phyloP scores from a whole-genome alignment of 768 basidiomycete species.

The Myochromella boudieri region DNA sequence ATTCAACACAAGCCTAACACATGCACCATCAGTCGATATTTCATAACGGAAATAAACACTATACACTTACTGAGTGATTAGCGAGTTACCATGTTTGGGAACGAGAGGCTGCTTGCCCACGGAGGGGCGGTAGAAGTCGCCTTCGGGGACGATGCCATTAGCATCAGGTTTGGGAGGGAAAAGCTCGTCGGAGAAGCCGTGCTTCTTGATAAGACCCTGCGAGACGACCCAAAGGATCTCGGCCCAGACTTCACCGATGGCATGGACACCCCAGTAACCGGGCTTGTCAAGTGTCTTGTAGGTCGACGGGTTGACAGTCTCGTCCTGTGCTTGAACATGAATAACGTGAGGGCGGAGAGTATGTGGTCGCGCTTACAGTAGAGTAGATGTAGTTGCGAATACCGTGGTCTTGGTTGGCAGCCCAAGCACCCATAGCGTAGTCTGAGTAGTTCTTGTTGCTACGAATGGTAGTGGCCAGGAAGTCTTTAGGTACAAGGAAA shows the following conservation, averaged over 20 bases:
- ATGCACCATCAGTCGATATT: neutral
- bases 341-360: neutral
- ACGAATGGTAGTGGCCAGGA: conserved; percentile 84
- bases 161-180: conserved; percentile 76
- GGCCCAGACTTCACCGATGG: conserved; percentile 96
- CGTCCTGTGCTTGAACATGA: conserved; percentile 35
- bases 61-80: conserved; percentile 61
- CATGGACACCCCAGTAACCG: conserved; percentile 92
- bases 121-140: conserved; percentile 71
- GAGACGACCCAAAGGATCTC: conserved; percentile 82
- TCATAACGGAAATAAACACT: neutral
- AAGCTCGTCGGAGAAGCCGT: conserved; percentile 76
- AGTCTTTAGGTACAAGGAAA: conserved; percentile 43
- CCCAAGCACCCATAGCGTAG: conserved; percentile 95
- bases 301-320: conserved; percentile 79
- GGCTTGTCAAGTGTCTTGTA: conserved; percentile 95
- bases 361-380: conserved; percentile 35
- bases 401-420: conserved; percentile 70
- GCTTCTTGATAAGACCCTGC: conserved; percentile 72
- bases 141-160: conserved; percentile 62
- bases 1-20: conserved; percentile 68
- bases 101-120: conserved; percentile 60
- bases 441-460: conserved; percentile 73
- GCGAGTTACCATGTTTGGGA: conserved; percentile 90
- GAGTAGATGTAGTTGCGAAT: conserved; percentile 93